These are phyloP conservation scores for Pythium plurisporium DNA, from an alignment of 352 stramenopile species.

Conservation along the genomic window DNA sequence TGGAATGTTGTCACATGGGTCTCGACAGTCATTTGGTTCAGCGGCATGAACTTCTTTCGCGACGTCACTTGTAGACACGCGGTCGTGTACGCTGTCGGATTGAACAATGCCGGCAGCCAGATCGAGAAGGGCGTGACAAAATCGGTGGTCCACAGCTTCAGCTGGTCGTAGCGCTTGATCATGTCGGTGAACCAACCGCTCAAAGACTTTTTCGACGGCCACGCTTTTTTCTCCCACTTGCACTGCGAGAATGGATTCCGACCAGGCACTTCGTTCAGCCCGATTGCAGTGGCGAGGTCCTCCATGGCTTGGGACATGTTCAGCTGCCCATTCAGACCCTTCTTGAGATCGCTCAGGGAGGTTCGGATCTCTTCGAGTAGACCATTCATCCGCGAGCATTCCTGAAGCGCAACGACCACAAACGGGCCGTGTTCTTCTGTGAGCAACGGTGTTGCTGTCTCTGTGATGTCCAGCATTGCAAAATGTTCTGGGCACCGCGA, in stretches of 20 bases:
- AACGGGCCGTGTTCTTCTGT: constrained; percentile 89
- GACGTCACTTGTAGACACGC: constrained; percentile 95
- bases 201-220: constrained; percentile 92
- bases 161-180: constrained; percentile 88
- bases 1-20: constrained; percentile 94
- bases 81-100: constrained; percentile 94
- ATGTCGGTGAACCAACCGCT: constrained; percentile 92
- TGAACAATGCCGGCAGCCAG: constrained; percentile 95
- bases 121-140: constrained; percentile 92
- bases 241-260: constrained; percentile 95
- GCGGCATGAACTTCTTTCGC: constrained; percentile 85
- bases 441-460: constrained; percentile 85
- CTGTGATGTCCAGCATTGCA: constrained; percentile 89
- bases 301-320: constrained; percentile 96
- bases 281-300: constrained; percentile 89
- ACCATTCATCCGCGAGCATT: constrained; percentile 94
- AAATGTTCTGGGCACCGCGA: constrained; percentile 89
- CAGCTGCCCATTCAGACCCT: constrained; percentile 93
- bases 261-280: constrained; percentile 92
- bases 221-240: constrained; percentile 95
- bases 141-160: constrained; percentile 85
- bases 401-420: constrained; percentile 93
- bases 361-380: constrained; percentile 89
- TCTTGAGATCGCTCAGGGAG: constrained; percentile 92
- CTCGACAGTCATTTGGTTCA: constrained; percentile 96